These are phyloP conservation scores for Solanum aculeatissimum DNA, from an alignment of 305 asterid species.

Conservation along the genomic window DNA sequence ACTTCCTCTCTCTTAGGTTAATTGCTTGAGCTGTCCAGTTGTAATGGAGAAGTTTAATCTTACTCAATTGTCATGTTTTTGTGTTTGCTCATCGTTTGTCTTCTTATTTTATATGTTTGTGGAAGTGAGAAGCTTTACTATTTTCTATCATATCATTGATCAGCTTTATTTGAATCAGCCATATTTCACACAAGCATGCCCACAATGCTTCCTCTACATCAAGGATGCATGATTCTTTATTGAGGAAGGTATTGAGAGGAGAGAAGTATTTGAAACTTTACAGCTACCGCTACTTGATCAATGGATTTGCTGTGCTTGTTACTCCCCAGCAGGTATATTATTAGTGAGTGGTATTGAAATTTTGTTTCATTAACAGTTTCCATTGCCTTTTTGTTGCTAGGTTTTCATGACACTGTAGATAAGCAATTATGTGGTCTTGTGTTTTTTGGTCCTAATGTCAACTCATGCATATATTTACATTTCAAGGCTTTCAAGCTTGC, in stretches of 20 bases:
- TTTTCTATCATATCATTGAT: not conserved
- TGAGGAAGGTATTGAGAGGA: conserved; percentile 48
- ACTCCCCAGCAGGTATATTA: conserved; percentile 68
- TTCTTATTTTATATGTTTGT: not conserved
- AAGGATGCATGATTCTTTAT: conserved; percentile 60
- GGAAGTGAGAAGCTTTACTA: not conserved
- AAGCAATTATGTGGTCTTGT: not conserved
- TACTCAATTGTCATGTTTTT: not conserved
- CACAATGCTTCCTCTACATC: conserved; percentile 31
- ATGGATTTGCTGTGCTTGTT: conserved; percentile 89
- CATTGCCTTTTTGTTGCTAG: not conserved
- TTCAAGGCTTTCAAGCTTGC: conserved; percentile 74
- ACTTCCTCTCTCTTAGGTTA: not conserved
- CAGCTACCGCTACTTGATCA: conserved; percentile 86
- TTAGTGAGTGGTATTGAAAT: not conserved
- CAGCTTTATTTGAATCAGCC: conserved; percentile 33
- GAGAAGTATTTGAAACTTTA: conserved; percentile 77
- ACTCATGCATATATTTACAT: conserved; percentile 3
- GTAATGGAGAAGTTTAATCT: not conserved
- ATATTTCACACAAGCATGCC: conserved; percentile 25
- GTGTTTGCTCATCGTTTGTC: not conserved
- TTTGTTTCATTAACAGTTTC: not conserved
- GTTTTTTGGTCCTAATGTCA: not conserved
- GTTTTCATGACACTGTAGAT: not conserved
- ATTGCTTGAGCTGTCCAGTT: not conserved